Percentiles rank a stretch among this genome's conserved stretches.
These are phyloP conservation scores for Blastobotrys raffinosifermentans DNA, from an alignment of 1,139 yeast species.

Conservation along the genomic window DNA sequence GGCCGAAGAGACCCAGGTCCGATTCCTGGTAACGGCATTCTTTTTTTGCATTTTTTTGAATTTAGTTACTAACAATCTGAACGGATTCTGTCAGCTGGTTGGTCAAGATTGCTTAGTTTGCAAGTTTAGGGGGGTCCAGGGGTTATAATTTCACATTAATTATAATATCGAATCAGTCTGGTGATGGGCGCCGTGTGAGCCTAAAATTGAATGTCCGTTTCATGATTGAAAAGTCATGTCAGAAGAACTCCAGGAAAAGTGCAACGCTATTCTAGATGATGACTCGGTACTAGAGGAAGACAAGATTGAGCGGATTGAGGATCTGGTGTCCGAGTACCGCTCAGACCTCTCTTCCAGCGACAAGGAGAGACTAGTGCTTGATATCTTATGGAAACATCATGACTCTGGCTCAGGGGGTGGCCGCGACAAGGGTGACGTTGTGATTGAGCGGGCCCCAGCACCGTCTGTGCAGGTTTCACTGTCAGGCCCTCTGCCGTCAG, in stretches of 20 bases:
- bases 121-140: no score
- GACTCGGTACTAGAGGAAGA: constrained; percentile 34
- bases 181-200: no score
- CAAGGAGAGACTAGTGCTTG: constrained; percentile 34
- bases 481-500: constrained; percentile 14
- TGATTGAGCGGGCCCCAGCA: constrained; percentile 5
- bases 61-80: no score
- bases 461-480: constrained; percentile 1
- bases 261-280: constrained; percentile 31
- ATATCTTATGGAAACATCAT: constrained; percentile 39
- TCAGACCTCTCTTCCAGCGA: constrained; percentile 16
- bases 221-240: no score
- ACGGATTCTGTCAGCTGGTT: no score
- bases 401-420: constrained; percentile 14
- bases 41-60: no score
- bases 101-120: no score
- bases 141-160: no score
- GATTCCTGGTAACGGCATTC: constrained; percentile 33
- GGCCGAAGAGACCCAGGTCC: constrained; percentile 39
- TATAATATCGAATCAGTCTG: no score
- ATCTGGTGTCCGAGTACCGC: constrained; percentile 25
- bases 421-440: not conserved
- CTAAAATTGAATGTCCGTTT: no score
- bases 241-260: constrained; percentile 26
- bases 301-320: constrained; percentile 35